Evolutionary conservation across 352 stramenopile species (phyloP).

Genomic region (Globisporangium recalcitrans): DNA sequence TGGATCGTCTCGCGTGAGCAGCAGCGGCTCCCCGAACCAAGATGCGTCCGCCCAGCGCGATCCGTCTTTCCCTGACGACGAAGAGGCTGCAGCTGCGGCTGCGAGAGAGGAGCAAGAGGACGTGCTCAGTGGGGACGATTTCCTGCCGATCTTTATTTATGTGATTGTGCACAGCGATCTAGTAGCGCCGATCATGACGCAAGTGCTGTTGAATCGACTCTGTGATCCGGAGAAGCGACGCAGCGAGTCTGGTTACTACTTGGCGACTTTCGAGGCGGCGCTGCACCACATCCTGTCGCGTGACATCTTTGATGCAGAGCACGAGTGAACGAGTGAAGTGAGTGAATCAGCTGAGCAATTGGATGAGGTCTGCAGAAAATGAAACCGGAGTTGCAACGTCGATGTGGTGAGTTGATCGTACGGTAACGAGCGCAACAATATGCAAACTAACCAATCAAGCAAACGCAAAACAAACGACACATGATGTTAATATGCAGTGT

Average conservation of each 20-base stretch:
- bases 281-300: slow-evolving; percentile 76
- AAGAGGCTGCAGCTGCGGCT: slow-evolving; percentile 2
- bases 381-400: background rate
- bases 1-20: slow-evolving; percentile 2
- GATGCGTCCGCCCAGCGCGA: slow-evolving; percentile 1
- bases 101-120: slow-evolving; percentile 39
- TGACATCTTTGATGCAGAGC: slow-evolving; percentile 26
- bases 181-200: slow-evolving; percentile 67
- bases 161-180: slow-evolving; percentile 83
- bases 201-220: slow-evolving; percentile 77
- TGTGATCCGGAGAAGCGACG: slow-evolving; percentile 81
- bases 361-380: background rate
- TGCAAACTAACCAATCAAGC: background rate
- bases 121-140: slow-evolving; percentile 80
- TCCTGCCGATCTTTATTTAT: slow-evolving; percentile 88
- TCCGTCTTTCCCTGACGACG: slow-evolving; percentile 10
- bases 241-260: slow-evolving; percentile 85
- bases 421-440: background rate
- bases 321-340: slow-evolving; percentile 3
- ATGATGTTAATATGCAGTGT: background rate
- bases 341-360: background rate
- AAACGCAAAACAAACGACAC: background rate
- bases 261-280: slow-evolving; percentile 78
- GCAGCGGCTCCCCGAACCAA: background rate
- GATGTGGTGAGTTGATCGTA: background rate